phyloP scores from a whole-genome alignment of 2,329 filamentous ascomycete species.

The Amesomyces nigricolor region DNA sequence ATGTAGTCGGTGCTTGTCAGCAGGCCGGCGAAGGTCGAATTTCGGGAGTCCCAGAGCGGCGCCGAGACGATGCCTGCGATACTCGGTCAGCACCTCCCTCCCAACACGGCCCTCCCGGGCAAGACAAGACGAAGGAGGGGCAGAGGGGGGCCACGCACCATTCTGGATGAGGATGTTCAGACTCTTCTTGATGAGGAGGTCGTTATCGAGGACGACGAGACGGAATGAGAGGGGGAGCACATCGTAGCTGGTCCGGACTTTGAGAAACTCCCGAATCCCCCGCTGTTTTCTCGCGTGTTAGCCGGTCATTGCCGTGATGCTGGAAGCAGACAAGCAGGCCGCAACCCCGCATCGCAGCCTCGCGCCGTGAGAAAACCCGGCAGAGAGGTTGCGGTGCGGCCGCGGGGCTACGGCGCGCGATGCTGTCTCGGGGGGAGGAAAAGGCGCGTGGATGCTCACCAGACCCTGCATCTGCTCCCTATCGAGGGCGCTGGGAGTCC shows the following conservation, averaged over 20 bases:
- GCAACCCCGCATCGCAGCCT: constrained; percentile 24
- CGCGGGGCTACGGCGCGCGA: neutral
- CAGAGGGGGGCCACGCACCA: constrained; percentile 48
- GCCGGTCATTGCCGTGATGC: constrained; percentile 3
- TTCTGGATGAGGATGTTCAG: constrained; percentile 93
- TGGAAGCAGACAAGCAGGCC: constrained; percentile 4
- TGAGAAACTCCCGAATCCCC: constrained; percentile 91
- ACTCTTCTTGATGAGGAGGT: constrained; percentile 93
- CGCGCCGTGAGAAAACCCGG: neutral
- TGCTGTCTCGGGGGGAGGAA: constrained; percentile 15
- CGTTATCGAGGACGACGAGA: constrained; percentile 91
- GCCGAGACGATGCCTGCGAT: constrained; percentile 86
- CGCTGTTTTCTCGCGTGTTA: constrained; percentile 48
- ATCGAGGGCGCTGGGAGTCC: constrained; percentile 56
- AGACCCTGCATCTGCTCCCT: constrained; percentile 73
- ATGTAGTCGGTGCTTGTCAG: constrained; percentile 96
- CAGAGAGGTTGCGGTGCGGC: neutral
- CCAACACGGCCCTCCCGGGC: no score
- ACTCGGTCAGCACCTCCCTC: constrained; percentile 6
- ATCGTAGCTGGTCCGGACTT: constrained; percentile 94
- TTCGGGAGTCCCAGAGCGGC: constrained; percentile 91
- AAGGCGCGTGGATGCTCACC: constrained; percentile 44
- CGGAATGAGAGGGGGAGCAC: constrained; percentile 94
- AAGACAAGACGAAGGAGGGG: neutral
- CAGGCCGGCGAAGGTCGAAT: constrained; percentile 86